These are phyloP conservation scores for Kandelia obovata DNA, from an alignment of 345 rosid genomes.

Conservation along the genomic window DNA sequence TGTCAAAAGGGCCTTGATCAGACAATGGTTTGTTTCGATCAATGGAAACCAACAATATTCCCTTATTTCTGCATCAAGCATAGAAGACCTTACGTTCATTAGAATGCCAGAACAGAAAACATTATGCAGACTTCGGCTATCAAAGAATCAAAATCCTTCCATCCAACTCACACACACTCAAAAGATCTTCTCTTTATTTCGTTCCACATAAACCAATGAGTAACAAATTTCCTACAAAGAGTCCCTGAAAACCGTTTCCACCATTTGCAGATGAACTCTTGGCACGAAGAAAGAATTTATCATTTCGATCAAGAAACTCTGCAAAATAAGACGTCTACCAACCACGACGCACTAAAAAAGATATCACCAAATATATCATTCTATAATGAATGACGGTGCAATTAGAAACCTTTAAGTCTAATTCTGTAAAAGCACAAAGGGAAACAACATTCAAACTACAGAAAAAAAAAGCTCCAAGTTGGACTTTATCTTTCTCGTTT, in stretches of 20 bases:
- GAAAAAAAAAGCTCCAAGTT: slow-evolving; percentile 18
- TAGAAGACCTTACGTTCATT: slow-evolving; percentile 10
- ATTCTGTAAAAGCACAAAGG: no score
- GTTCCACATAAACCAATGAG: neutral
- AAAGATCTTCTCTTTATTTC: neutral
- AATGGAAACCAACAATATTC: slow-evolving; percentile 70
- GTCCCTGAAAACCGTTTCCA: neutral
- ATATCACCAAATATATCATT: no score
- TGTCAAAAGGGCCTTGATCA: slow-evolving; percentile 95
- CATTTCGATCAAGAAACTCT: no score
- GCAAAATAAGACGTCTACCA: no score
- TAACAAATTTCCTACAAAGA: neutral
- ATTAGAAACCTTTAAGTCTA: no score
- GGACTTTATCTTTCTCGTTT: slow-evolving; percentile 25
- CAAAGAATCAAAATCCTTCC: slow-evolving; percentile 23
- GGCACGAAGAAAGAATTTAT: no score
- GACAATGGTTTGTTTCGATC: slow-evolving; percentile 59
- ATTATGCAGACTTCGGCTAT: slow-evolving; percentile 17
- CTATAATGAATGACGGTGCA: no score
- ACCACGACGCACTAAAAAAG: no score
- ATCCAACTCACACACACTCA: slow-evolving; percentile 15
- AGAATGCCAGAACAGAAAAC: slow-evolving; percentile 3
- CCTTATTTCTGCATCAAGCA: slow-evolving; percentile 64
- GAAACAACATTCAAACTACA: slow-evolving; percentile 7
- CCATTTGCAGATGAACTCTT: neutral